Percentiles rank a stretch among this genome's conserved stretches.
Conservation (phyloP, 129 eudicot species). For the Dittrichia graveolens region DNA sequence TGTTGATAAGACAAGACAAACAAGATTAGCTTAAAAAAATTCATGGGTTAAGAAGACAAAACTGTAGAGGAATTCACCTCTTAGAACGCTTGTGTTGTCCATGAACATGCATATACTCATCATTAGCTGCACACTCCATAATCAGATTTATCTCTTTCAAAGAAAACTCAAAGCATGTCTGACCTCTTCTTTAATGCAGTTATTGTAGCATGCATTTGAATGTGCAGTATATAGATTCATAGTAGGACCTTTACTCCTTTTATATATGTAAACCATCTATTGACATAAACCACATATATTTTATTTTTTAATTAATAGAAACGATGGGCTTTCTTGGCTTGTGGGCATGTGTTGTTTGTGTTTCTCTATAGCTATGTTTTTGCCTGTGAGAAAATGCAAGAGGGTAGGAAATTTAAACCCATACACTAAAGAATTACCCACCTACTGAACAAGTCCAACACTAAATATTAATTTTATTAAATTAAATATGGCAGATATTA, state of each 20-base stretch:
- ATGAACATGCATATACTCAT: slow-evolving; percentile 36
- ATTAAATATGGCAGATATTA: no score
- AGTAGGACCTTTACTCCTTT: not conserved
- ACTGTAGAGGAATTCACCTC: slow-evolving; percentile 43
- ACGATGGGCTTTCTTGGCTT: no score
- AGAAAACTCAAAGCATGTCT: slow-evolving; percentile 27
- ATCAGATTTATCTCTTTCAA: slow-evolving; percentile 31
- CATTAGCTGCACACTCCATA: slow-evolving; percentile 53
- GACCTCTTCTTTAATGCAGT: slow-evolving; percentile 33
- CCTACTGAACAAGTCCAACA: no score
- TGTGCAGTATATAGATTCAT: slow-evolving; percentile 5
- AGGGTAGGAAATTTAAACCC: no score
- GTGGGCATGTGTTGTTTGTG: no score
- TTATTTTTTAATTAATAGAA: no score
- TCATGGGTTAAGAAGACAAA: slow-evolving; percentile 7
- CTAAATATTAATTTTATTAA: no score
- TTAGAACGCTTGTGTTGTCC: slow-evolving; percentile 65
- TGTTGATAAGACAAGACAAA: slow-evolving; percentile 14
- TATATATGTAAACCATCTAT: no score
- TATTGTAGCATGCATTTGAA: slow-evolving; percentile 17
- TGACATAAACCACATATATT: no score
- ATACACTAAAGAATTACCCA: no score
- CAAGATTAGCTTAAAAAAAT: slow-evolving; percentile 5
- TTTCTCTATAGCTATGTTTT: no score
- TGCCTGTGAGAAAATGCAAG: no score